phyloP scores from a whole-genome alignment of 495 filamentous ascomycete genomes.

The Opeltia flavorubescens region DNA sequence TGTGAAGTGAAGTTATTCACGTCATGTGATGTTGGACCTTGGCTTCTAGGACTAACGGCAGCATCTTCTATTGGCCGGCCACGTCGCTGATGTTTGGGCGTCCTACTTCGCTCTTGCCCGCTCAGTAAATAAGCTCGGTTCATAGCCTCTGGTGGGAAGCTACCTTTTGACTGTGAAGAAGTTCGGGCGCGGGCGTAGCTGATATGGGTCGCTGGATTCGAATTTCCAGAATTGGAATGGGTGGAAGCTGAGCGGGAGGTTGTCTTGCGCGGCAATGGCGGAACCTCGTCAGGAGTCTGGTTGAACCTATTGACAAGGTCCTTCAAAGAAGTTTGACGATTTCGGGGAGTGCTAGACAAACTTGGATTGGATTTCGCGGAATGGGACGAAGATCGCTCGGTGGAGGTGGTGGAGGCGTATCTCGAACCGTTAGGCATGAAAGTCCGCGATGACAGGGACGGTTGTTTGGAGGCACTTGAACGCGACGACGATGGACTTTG shows the following conservation, averaged over 20 bases:
- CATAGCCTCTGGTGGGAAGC: neutral
- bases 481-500: constrained; percentile 5
- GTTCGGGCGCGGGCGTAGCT: constrained; percentile 17
- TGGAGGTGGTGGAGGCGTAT: constrained; percentile 21
- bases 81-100: constrained; percentile 8
- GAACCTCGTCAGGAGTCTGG: constrained; percentile 37
- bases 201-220: constrained; percentile 14
- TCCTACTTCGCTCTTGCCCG: neutral
- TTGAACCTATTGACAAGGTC: constrained; percentile 50
- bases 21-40: constrained; percentile 1
- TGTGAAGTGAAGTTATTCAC: constrained; percentile 14
- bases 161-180: constrained; percentile 15
- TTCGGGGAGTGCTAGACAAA: constrained; percentile 17
- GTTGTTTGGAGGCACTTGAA: neutral
- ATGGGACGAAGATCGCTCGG: constrained; percentile 14
- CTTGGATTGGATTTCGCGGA: constrained; percentile 15
- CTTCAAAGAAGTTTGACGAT: constrained; percentile 40
- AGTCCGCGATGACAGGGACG: neutral
- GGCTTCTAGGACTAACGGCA: constrained; percentile 5
- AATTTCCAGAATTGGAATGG: constrained; percentile 8
- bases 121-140: neutral
- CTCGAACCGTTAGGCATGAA: constrained; percentile 2
- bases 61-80: constrained; percentile 8
- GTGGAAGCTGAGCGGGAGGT: constrained; percentile 18
- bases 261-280: constrained; percentile 30